These are phyloP conservation scores for Prunus mira DNA, from an alignment of 306 rosid species.

Conservation along the genomic window DNA sequence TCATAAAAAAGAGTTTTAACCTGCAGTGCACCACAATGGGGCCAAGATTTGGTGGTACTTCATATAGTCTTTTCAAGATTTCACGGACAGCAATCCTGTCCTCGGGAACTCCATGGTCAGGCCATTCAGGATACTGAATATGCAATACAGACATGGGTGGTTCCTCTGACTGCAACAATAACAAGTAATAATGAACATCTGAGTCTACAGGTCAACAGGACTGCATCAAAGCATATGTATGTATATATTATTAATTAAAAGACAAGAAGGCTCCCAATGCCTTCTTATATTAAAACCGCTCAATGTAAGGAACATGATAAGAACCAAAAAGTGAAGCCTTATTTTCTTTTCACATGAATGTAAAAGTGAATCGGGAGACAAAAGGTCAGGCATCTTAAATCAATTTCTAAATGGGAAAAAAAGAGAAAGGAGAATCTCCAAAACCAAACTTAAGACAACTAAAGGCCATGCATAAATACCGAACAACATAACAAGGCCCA, in stretches of 20 bases:
- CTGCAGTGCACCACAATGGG: slow-evolving; percentile 96
- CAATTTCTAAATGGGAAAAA: not conserved
- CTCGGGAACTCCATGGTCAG: slow-evolving; percentile 90
- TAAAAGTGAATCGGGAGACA: not conserved
- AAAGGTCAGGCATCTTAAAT: not conserved
- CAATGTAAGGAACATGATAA: not conserved
- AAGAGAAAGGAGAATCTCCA: not conserved
- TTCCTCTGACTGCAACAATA: slow-evolving; percentile 58
- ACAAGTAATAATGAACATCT: not conserved
- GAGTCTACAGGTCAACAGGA: not conserved
- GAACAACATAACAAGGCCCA: not conserved
- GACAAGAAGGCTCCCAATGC: not conserved
- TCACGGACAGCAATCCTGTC: slow-evolving; percentile 72
- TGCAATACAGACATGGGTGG: slow-evolving; percentile 66
- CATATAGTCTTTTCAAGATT: slow-evolving; percentile 63
- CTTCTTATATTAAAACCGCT: not conserved
- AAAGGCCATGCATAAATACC: not conserved
- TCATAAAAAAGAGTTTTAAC: slow-evolving; percentile 41
- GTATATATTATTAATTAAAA: no score
- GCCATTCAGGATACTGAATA: slow-evolving; percentile 91
- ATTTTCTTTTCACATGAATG: not conserved
- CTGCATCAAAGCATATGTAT: not conserved
- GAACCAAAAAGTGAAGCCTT: not conserved
- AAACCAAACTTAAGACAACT: not conserved
- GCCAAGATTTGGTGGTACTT: slow-evolving; percentile 62